Evolutionary conservation across 805 yeast species (phyloP).

Genomic region (Candida vaughaniae): DNA sequence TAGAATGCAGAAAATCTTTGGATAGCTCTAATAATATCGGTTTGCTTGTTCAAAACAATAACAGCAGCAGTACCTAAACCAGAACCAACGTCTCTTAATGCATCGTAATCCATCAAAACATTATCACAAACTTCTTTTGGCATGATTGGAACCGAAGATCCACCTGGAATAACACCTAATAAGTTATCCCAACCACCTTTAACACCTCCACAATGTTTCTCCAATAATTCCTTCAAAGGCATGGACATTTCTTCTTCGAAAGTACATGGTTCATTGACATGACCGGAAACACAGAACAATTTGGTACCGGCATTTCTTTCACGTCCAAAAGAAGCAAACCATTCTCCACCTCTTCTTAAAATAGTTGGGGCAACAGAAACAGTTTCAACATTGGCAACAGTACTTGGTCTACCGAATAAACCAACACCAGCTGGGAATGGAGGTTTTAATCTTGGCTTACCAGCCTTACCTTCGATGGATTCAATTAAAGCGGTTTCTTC

Average conservation of each 20-base stretch:
- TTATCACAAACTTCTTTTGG: conserved; percentile 65
- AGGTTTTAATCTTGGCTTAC: conserved; percentile 90
- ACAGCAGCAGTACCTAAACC: conserved; percentile 94
- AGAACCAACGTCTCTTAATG: conserved; percentile 78
- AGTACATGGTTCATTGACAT: conserved; percentile 89
- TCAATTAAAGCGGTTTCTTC: conserved; percentile 90
- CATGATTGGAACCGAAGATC: conserved; percentile 82
- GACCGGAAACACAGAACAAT: conserved; percentile 84
- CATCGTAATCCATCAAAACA: conserved; percentile 85
- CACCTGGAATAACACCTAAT: conserved; percentile 86
- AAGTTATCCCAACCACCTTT: conserved; percentile 93
- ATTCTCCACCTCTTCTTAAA: conserved; percentile 82
- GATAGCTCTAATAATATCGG: conserved; percentile 82
- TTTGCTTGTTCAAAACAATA: conserved; percentile 84
- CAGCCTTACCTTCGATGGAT: conserved; percentile 88
- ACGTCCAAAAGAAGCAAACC: conserved; percentile 84
- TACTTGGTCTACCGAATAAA: conserved; percentile 84
- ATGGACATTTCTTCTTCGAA: conserved; percentile 94
- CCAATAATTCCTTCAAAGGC: conserved; percentile 77
- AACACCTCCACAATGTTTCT: conserved; percentile 88
- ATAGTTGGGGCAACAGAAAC: conserved; percentile 90
- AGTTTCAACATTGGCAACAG: conserved; percentile 89
- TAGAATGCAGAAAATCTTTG: conserved; percentile 82
- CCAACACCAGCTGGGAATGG: conserved; percentile 96
- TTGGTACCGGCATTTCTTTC: conserved; percentile 84